Conservation (phyloP, 164 flowering plant species). For the Vitis amurensis region DNA sequence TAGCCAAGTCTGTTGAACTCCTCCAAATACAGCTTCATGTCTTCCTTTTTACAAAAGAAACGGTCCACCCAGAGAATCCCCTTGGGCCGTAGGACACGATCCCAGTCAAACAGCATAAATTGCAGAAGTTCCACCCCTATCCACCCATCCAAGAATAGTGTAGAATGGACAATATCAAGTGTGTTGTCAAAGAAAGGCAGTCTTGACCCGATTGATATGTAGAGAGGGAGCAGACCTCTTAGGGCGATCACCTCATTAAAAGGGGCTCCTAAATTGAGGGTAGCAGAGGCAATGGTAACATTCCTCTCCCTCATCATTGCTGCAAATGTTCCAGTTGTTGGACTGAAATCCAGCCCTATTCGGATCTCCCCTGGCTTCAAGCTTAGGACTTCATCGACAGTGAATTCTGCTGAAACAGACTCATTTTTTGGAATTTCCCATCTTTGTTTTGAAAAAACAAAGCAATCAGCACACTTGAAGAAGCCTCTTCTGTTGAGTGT, state of each 20-base stretch:
- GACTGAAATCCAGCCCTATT: slow-evolving; percentile 44
- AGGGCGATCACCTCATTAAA: slow-evolving; percentile 42
- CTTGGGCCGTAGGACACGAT: slow-evolving; percentile 31
- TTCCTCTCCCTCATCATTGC: slow-evolving; percentile 43
- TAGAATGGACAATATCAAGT: slow-evolving; percentile 40
- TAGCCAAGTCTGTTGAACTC: slow-evolving; percentile 26
- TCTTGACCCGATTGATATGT: slow-evolving; percentile 34
- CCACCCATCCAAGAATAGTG: slow-evolving; percentile 44
- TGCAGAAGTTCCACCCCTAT: slow-evolving; percentile 37
- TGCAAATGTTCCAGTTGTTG: slow-evolving; percentile 45
- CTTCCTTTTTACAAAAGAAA: slow-evolving; percentile 33
- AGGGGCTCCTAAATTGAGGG: slow-evolving; percentile 44
- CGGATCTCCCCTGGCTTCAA: slow-evolving; percentile 42
- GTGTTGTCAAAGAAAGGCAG: slow-evolving; percentile 46
- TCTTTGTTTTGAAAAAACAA: slow-evolving; percentile 24
- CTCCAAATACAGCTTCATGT: slow-evolving; percentile 27
- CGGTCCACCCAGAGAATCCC: slow-evolving; percentile 43
- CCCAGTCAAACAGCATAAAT: slow-evolving; percentile 41
- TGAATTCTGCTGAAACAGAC: slow-evolving; percentile 31
- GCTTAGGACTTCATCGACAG: slow-evolving; percentile 34
- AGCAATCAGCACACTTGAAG: slow-evolving; percentile 45
- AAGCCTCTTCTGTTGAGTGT: slow-evolving; percentile 32
- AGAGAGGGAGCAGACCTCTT: slow-evolving; percentile 42
- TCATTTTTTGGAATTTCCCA: slow-evolving; percentile 29
- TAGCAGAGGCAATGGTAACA: slow-evolving; percentile 39